Conservation (phyloP, 1,284 basidiomycete genomes). For the Sporisorium reilianum region DNA sequence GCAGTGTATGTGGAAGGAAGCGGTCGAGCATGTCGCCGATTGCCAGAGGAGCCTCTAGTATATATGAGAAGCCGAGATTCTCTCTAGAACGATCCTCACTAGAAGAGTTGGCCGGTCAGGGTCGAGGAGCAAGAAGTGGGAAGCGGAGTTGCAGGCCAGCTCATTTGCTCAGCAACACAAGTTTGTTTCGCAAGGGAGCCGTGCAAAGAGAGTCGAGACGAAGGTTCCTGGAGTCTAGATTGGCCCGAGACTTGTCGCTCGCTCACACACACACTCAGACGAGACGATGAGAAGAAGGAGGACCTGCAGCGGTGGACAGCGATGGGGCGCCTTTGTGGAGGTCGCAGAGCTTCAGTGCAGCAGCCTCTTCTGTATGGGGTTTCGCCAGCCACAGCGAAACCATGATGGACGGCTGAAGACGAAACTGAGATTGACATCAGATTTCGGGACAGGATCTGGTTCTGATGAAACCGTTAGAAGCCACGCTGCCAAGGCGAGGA, state of each 20-base stretch:
- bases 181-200: not conserved
- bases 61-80: conserved; percentile 9
- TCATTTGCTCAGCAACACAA: conserved; percentile 15
- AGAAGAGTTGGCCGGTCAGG: conserved; percentile 12
- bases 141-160: conserved; percentile 4
- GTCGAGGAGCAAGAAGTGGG: not conserved
- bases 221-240: not conserved
- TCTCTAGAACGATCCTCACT: not conserved
- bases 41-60: not conserved
- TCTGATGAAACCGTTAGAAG: not conserved
- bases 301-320: not conserved
- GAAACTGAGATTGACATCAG: conserved; percentile 1
- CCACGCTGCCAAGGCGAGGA: not conserved
- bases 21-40: conserved; percentile 5
- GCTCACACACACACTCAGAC: not conserved
- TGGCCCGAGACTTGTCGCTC: conserved; percentile 2
- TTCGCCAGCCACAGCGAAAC: no score
- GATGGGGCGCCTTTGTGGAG: conserved; percentile 1
- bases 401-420: not conserved
- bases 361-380: not conserved
- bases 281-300: not conserved
- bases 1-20: conserved; percentile 10
- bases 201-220: not conserved
- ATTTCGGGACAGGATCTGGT: not conserved
- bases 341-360: conserved; percentile 2